phyloP scores from a whole-genome alignment of 202 grass and related monocot species.

The Carex arenaria region DNA sequence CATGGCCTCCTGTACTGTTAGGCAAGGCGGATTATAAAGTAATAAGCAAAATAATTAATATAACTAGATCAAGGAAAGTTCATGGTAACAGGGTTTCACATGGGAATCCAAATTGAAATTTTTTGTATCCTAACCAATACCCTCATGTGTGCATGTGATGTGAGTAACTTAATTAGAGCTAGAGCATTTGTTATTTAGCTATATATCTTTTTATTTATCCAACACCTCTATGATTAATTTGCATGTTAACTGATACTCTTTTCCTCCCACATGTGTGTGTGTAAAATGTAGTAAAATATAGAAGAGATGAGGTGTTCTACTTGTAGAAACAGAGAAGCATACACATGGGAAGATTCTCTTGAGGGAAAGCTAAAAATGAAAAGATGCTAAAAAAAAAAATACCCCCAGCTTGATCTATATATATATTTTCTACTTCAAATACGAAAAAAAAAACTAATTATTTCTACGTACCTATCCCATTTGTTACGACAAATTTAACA shows the following conservation, averaged over 20 bases:
- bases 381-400: not conserved
- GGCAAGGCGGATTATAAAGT: not conserved
- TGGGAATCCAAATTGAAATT: constrained; percentile 6
- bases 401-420: too few species aligned
- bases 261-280: constrained; percentile 11
- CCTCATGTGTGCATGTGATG: constrained; percentile 23
- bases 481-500: not conserved
- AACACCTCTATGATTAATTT: constrained; percentile 21
- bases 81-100: constrained; percentile 24
- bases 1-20: constrained; percentile 18
- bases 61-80: constrained; percentile 22
- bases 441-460: not conserved
- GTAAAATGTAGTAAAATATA: constrained; percentile 21
- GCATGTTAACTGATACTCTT: constrained; percentile 21
- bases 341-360: constrained; percentile 31
- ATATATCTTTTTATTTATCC: constrained; percentile 1
- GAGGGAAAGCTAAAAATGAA: constrained; percentile 11
- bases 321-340: constrained; percentile 28
- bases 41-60: constrained; percentile 5
- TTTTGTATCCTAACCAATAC: constrained; percentile 11
- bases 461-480: not conserved
- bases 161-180: constrained; percentile 7
- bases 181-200: constrained; percentile 11
- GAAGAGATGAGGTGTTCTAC: constrained; percentile 19
- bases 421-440: not conserved